Percentiles rank a stretch among this genome's conserved stretches.
phyloP scores from a whole-genome alignment of 768 basidiomycete genomes.

The Russula abietina region DNA sequence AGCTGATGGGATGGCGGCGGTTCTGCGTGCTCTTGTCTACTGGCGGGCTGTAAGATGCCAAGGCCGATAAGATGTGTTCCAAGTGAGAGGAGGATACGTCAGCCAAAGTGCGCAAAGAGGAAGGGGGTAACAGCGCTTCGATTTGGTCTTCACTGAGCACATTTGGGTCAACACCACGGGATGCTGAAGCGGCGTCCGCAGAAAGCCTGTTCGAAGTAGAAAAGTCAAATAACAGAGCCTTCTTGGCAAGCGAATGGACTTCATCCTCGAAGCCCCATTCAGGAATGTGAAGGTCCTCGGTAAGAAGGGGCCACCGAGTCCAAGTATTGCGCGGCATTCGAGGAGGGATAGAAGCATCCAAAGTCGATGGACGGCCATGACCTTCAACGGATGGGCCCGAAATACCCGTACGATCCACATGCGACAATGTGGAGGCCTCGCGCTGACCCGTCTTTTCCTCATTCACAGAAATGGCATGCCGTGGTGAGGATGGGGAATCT shows the following conservation, averaged over 20 bases:
- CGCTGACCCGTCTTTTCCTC: constrained; percentile 15
- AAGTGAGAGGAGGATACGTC: constrained; percentile 42
- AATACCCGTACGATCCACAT: background rate
- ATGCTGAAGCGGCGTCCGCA: constrained; percentile 19
- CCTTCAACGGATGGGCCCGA: constrained; percentile 8
- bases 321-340: constrained; percentile 42
- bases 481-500: background rate
- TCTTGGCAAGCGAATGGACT: constrained; percentile 43
- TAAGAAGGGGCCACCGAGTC: constrained; percentile 72
- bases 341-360: background rate
- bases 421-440: constrained; percentile 1
- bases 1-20: constrained; percentile 53
- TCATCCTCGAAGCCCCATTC: constrained; percentile 72
- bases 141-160: constrained; percentile 24
- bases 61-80: constrained; percentile 44
- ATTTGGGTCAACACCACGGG: background rate
- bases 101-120: constrained; percentile 37
- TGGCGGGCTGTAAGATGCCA: constrained; percentile 51
- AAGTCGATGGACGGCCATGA: background rate
- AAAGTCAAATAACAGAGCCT: constrained; percentile 27
- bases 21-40: constrained; percentile 58
- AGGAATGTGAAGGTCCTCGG: constrained; percentile 54
- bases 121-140: constrained; percentile 32
- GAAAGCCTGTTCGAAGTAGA: constrained; percentile 15
- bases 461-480: background rate